Percentiles rank a stretch among this genome's conserved stretches.
Conservation (phyloP, 2,329 filamentous ascomycete genomes). For the Pochonia chlamydosporia region DNA sequence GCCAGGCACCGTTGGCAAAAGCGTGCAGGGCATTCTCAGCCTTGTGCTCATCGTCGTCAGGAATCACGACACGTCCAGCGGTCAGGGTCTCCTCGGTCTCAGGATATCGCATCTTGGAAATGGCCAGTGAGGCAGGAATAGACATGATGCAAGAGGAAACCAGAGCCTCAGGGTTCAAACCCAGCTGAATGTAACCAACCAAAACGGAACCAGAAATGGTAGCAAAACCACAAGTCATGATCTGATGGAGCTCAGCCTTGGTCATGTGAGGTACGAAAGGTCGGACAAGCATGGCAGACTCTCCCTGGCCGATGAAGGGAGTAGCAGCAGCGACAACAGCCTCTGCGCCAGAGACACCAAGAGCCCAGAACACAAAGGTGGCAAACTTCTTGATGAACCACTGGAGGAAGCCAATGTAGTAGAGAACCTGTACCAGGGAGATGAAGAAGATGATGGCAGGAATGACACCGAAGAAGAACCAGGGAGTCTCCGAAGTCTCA, state of each 20-base stretch:
- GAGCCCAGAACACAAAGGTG: slow-evolving; percentile 83
- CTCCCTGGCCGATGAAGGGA: slow-evolving; percentile 90
- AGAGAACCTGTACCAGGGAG: slow-evolving; percentile 80
- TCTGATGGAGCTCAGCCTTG: slow-evolving; percentile 80
- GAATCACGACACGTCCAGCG: slow-evolving; percentile 72
- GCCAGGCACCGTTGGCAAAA: slow-evolving; percentile 78
- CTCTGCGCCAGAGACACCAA: slow-evolving; percentile 83
- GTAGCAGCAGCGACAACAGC: slow-evolving; percentile 91
- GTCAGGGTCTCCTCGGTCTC: slow-evolving; percentile 84
- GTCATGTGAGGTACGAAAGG: slow-evolving; percentile 84
- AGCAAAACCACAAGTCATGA: slow-evolving; percentile 89
- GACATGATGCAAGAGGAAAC: slow-evolving; percentile 94
- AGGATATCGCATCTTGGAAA: slow-evolving; percentile 84
- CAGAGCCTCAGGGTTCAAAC: slow-evolving; percentile 76
- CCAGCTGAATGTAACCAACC: slow-evolving; percentile 78
- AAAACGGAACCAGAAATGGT: slow-evolving; percentile 87
- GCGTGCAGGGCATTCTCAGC: slow-evolving; percentile 80
- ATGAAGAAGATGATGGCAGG: slow-evolving; percentile 97
- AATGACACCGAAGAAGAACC: slow-evolving; percentile 76
- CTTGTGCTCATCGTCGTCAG: slow-evolving; percentile 69
- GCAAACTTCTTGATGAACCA: slow-evolving; percentile 89
- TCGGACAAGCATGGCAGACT: slow-evolving; percentile 86
- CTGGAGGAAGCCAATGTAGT: slow-evolving; percentile 74
- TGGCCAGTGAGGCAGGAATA: slow-evolving; percentile 83
- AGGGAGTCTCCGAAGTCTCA: slow-evolving; percentile 42